These are phyloP conservation scores for Phycomyces nitens DNA, from an alignment of 192 early-diverging fungal species.

Conservation along the genomic window DNA sequence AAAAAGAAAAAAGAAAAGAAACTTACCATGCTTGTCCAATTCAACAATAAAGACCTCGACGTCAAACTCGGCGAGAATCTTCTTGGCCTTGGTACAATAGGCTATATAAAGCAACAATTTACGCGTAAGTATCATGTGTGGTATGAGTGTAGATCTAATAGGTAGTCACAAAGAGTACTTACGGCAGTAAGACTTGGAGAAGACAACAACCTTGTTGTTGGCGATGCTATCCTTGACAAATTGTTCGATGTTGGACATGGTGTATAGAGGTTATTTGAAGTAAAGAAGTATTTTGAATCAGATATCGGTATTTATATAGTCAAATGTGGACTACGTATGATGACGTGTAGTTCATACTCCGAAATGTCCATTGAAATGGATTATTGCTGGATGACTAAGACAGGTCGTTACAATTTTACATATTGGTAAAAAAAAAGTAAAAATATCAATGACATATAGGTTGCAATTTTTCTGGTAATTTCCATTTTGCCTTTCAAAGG, in stretches of 20 bases:
- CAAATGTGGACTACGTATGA: too few species aligned
- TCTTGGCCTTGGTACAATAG: conserved; percentile 59
- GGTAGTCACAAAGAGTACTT: not conserved
- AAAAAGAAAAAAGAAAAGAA: not conserved
- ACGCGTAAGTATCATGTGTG: too few species aligned
- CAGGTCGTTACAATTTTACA: too few species aligned
- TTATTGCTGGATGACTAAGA: too few species aligned
- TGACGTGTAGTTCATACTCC: too few species aligned
- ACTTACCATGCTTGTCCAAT: conserved; percentile 51
- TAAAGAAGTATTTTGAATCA: too few species aligned
- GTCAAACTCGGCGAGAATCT: conserved; percentile 33
- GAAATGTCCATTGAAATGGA: too few species aligned
- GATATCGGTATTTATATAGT: too few species aligned
- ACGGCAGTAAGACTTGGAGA: conserved; percentile 74
- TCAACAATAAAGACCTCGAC: conserved; percentile 47
- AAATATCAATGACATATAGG: too few species aligned
- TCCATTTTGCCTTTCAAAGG: too few species aligned
- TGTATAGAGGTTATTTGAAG: conserved; percentile 29
- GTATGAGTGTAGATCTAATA: not conserved
- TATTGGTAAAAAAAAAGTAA: too few species aligned
- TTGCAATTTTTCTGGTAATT: too few species aligned
- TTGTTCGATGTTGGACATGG: conserved; percentile 31
- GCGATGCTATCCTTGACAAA: conserved; percentile 44
- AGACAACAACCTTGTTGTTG: conserved; percentile 59
- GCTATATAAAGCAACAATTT: conserved; percentile 16